A percentile compares a stretch with the other conserved stretches of the same genome.
phyloP scores from a whole-genome alignment of 495 filamentous ascomycete genomes.

The Penicillium roqueforti region DNA sequence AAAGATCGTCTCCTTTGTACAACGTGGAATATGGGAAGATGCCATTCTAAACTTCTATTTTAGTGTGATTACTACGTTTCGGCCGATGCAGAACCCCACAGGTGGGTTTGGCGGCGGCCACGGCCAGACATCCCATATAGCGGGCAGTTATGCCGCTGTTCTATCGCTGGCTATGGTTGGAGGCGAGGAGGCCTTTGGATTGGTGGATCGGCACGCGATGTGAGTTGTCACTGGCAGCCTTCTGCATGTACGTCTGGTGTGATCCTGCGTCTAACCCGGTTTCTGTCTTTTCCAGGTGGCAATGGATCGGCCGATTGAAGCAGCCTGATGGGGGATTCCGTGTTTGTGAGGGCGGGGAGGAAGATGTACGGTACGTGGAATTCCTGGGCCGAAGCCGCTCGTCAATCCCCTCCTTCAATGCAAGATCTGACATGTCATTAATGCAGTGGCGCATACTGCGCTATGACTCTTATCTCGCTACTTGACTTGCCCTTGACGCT shows the following conservation, averaged over 20 bases:
- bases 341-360: constrained; percentile 76
- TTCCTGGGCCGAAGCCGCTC: background rate
- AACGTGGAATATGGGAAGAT: background rate
- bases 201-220: constrained; percentile 78
- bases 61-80: constrained; percentile 66
- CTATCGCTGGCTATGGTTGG: constrained; percentile 74
- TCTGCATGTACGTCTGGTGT: constrained; percentile 6
- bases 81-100: constrained; percentile 71
- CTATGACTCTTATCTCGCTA: constrained; percentile 74
- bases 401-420: constrained; percentile 2
- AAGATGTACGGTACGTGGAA: constrained; percentile 72
- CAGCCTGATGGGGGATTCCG: constrained; percentile 78
- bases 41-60: constrained; percentile 6
- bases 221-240: constrained; percentile 31
- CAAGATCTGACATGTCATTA: constrained; percentile 13
- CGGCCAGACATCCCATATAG: constrained; percentile 81
- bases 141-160: constrained; percentile 80
- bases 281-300: constrained; percentile 53
- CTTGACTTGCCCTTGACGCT: constrained; percentile 78
- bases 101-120: constrained; percentile 95
- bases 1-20: background rate
- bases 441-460: constrained; percentile 80
- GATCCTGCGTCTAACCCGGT: constrained; percentile 20
- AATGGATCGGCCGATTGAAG: constrained; percentile 80
- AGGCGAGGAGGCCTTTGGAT: constrained; percentile 61